Evolutionary conservation across 2,329 filamentous ascomycete genomes (phyloP), one percentile per base, ranked within the genome.

Genomic region (Chalaropsis ovoidea): DNA sequence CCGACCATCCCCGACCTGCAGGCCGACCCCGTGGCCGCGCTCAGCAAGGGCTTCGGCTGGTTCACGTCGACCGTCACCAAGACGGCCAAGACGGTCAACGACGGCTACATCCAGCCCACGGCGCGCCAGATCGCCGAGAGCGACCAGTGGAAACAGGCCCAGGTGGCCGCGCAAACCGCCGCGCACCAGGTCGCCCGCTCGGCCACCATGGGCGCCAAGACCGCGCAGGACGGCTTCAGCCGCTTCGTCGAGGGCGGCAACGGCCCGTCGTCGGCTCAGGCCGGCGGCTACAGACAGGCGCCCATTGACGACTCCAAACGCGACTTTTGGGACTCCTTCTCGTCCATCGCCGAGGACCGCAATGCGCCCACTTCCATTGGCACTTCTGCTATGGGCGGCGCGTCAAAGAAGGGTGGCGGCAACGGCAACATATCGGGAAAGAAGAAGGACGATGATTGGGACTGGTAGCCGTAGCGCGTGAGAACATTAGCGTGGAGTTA

Each of bases 11-110:
- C 94, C 65, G 93, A 97, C 65, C 84, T 97, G 72, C 90, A 96
- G 75, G 89, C 86, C 73, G 94, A 99, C 73, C 92, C 94, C 0
- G 80, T 97, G 69, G 92, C 84, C 0, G 91, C 93, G 17, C 76
- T 99, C 70, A 90, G 86, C 35, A 96, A 95, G 76, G 89, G 93
- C 0, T 95, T 97, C 72, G 93, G 93, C 8, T 97, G 94, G 91
- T 90, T 97, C 72, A 84, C 90, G 19, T 88, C 85, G 42, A 91
- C 90, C 13, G 90, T 97, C 52, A 86, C 86, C 31, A 96, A 94
- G 80, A 89, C 89, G 69, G 94, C 92, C 45, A 95, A 95, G 79
- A 89, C 85, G 17, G 87, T 96, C 27, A 95, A 96, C 74, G 88
- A 94, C 70, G 85, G 87, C 42, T 96, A 90, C 77, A 90, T 99